Evolutionary conservation across 768 basidiomycete species (phyloP).

Genomic region (Tulasnella sp.): DNA sequence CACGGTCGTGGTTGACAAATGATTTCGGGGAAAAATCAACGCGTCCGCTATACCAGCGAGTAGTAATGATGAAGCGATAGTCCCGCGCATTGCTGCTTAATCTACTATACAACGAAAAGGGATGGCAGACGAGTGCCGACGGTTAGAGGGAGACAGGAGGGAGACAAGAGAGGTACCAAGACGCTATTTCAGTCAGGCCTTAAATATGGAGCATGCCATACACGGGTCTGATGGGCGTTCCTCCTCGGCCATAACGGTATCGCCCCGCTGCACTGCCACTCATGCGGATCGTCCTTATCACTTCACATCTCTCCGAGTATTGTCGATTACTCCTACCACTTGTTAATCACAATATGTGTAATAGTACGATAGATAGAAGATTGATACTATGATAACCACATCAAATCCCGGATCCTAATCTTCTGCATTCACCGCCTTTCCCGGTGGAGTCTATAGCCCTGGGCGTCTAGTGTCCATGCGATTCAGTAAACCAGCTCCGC

Average conservation of each 20-base stretch:
- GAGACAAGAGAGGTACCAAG: slow-evolving; percentile 5
- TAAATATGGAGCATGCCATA: too few species aligned
- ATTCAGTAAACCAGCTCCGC: too few species aligned
- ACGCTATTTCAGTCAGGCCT: slow-evolving; percentile 5
- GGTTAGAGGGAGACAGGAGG: slow-evolving; percentile 12
- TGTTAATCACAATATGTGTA: too few species aligned
- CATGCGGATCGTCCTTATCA: too few species aligned
- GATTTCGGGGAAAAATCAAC: slow-evolving; percentile 13
- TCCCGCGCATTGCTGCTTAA: not conserved
- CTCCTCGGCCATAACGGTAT: not conserved
- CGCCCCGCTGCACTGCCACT: not conserved
- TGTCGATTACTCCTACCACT: too few species aligned
- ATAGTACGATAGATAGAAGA: too few species aligned
- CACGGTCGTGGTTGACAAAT: slow-evolving; percentile 10
- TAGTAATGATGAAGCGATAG: not conserved
- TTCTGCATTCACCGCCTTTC: too few species aligned
- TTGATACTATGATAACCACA: too few species aligned
- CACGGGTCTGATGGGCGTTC: not conserved
- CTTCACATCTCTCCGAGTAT: too few species aligned
- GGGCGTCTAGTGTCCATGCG: too few species aligned
- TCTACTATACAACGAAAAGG: not conserved
- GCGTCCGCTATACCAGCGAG: slow-evolving; percentile 11
- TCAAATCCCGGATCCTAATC: too few species aligned
- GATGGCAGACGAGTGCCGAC: not conserved
- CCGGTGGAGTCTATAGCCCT: too few species aligned